A percentile compares a stretch with the other conserved stretches of the same genome.
phyloP scores from a whole-genome alignment of 805 yeast genomes.

The Suhomyces canberraensis region DNA sequence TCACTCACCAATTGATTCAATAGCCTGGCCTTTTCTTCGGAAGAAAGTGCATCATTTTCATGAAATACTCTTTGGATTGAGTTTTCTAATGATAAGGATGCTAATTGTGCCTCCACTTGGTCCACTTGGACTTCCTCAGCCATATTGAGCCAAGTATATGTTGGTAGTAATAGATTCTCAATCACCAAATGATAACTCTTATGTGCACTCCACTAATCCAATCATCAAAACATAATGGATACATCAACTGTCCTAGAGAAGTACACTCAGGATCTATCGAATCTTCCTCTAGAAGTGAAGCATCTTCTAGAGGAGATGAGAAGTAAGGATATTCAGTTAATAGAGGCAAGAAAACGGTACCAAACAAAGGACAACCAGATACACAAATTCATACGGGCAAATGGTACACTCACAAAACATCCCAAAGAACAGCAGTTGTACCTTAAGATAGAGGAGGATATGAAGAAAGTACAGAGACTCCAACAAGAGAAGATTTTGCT shows the following conservation, averaged over 20 bases:
- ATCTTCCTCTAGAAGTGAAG: conserved; percentile 83
- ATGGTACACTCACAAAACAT: conserved; percentile 76
- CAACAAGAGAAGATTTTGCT: conserved; percentile 77
- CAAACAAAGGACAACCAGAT: conserved; percentile 73
- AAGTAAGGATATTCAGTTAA: conserved; percentile 60
- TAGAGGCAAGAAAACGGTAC: conserved; percentile 63
- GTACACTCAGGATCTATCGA: conserved; percentile 62
- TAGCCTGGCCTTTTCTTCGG: background rate
- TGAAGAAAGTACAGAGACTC: conserved; percentile 52
- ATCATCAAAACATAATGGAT: conserved; percentile 75
- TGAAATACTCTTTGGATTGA: background rate
- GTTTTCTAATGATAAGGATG: background rate
- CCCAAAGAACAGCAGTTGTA: conserved; percentile 74
- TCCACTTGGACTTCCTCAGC: no score
- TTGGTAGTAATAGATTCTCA: no score
- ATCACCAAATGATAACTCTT: no score
- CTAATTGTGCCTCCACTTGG: background rate
- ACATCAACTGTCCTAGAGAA: conserved; percentile 67
- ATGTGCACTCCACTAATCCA: no score
- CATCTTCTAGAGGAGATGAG: conserved; percentile 77
- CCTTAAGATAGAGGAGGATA: conserved; percentile 66
- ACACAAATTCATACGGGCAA: conserved; percentile 76
- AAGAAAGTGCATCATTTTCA: background rate
- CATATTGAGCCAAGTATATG: no score
- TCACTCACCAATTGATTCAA: background rate